These are phyloP conservation scores for Ichthyophthirius multifiliis DNA, from an alignment of 169 alveolate species.

Conservation along the genomic window DNA sequence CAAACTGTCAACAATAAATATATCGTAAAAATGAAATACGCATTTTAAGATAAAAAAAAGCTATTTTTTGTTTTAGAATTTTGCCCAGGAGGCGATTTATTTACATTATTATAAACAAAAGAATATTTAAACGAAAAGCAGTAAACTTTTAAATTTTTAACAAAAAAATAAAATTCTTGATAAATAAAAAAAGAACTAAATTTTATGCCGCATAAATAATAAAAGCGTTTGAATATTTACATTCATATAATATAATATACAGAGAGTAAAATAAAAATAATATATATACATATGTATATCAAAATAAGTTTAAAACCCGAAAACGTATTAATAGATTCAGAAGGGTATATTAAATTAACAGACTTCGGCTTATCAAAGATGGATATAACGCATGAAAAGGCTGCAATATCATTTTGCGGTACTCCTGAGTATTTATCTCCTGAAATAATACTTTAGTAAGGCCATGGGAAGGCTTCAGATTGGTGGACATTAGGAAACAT, in stretches of 20 bases:
- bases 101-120: slow-evolving; percentile 36
- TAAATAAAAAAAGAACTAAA: no score
- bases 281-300: not conserved
- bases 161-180: no score
- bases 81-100: slow-evolving; percentile 83
- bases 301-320: slow-evolving; percentile 64
- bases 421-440: slow-evolving; percentile 83
- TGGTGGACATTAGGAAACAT: slow-evolving; percentile 78
- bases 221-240: slow-evolving; percentile 66
- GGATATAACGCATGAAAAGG: slow-evolving; percentile 23
- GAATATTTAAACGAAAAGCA: slow-evolving; percentile 45
- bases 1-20: not conserved
- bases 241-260: slow-evolving; percentile 58
- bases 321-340: slow-evolving; percentile 68
- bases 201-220: slow-evolving; percentile 67
- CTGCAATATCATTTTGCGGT: slow-evolving; percentile 66
- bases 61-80: slow-evolving; percentile 78
- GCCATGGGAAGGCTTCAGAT: slow-evolving; percentile 76
- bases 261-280: slow-evolving; percentile 65
- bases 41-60: slow-evolving; percentile 69
- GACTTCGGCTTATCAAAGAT: slow-evolving; percentile 74
- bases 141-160: no score
- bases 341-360: slow-evolving; percentile 70
- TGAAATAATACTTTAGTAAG: slow-evolving; percentile 61
- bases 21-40: slow-evolving; percentile 69